Evolutionary conservation across 2,329 filamentous ascomycete species (phyloP).

Genomic region (Ophiostoma novo-ulmi): DNA sequence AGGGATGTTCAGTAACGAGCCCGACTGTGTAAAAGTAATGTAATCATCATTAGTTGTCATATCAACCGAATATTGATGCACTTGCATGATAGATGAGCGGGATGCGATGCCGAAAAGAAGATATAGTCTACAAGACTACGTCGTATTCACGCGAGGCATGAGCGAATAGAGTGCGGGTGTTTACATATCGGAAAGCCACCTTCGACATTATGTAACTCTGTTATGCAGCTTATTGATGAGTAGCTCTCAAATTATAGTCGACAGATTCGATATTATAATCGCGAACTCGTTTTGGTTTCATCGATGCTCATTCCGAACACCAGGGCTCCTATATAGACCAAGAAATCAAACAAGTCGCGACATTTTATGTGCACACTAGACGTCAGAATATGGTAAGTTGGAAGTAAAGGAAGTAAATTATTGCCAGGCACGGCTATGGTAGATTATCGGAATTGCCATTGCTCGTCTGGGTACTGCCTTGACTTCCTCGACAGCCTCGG

Average conservation of each 20-base stretch:
- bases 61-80: background rate
- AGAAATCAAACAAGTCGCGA: too few species aligned
- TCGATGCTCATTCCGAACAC: too few species aligned
- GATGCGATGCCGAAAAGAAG: background rate
- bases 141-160: background rate
- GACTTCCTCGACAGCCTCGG: background rate
- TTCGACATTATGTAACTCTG: background rate
- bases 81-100: background rate
- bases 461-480: too few species aligned
- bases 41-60: background rate
- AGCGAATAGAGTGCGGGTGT: background rate
- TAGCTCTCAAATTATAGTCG: background rate
- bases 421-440: background rate
- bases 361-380: background rate
- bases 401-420: background rate
- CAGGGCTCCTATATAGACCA: too few species aligned
- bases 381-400: background rate
- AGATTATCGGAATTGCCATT: background rate
- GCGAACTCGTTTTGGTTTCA: too few species aligned
- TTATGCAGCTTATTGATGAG: background rate
- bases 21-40: background rate
- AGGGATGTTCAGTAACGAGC: background rate
- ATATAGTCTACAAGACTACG: background rate
- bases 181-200: background rate
- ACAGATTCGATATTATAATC: too few species aligned